phyloP scores from a whole-genome alignment of 805 yeast species.

The Zygosaccharomyces kombuchaensis region DNA sequence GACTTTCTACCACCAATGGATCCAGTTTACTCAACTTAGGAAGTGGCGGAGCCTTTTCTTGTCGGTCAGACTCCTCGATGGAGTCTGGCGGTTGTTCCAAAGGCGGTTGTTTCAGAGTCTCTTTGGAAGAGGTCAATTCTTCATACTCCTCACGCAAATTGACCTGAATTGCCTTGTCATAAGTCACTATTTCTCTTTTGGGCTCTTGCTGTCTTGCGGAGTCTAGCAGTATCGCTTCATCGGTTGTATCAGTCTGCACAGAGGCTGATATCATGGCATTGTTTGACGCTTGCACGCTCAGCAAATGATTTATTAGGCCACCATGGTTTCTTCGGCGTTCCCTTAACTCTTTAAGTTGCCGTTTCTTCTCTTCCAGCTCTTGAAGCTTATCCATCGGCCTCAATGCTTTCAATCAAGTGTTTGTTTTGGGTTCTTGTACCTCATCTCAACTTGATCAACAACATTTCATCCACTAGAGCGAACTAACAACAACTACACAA shows the following conservation, averaged over 20 bases:
- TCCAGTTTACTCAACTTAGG: background rate
- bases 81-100: background rate
- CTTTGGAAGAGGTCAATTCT: background rate
- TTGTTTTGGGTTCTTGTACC: conserved; percentile 9
- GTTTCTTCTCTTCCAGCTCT: conserved; percentile 50
- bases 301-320: conserved; percentile 13
- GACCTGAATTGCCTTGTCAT: conserved; percentile 27
- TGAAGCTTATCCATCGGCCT: conserved; percentile 31
- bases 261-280: conserved; percentile 15
- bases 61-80: background rate
- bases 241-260: conserved; percentile 22
- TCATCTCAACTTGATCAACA: background rate
- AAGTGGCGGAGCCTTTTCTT: background rate
- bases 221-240: background rate
- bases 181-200: conserved; percentile 14
- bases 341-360: conserved; percentile 48
- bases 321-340: conserved; percentile 38
- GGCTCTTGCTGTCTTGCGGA: background rate
- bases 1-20: conserved; percentile 12
- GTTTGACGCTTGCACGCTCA: background rate
- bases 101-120: background rate
- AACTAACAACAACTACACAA: background rate
- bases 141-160: conserved; percentile 8
- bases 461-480: background rate
- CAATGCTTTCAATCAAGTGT: conserved; percentile 11